phyloP scores from a whole-genome alignment of 129 eudicot genomes.

The Saposhnikovia divaricata region DNA sequence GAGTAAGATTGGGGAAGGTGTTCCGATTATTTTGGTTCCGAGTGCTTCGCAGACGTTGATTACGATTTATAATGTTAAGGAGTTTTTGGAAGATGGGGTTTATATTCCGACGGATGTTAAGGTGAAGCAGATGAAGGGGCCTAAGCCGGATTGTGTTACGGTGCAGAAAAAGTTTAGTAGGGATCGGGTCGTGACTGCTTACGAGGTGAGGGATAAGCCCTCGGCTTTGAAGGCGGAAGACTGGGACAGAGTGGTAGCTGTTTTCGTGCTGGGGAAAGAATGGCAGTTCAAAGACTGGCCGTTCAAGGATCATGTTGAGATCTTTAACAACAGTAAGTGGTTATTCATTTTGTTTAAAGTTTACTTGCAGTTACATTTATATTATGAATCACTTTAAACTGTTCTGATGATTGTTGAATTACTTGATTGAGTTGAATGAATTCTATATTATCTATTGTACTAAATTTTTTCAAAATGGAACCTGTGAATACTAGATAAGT shows the following conservation, averaged over 20 bases:
- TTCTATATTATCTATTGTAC: neutral
- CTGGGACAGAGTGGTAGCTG: slow-evolving; percentile 96
- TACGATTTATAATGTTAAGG: slow-evolving; percentile 93
- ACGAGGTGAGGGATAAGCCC: slow-evolving; percentile 97
- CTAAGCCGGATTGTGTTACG: slow-evolving; percentile 90
- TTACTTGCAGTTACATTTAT: neutral
- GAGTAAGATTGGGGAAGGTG: slow-evolving; percentile 87
- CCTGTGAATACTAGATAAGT: neutral
- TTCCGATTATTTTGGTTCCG: slow-evolving; percentile 90
- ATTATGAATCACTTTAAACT: neutral
- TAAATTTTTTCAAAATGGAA: neutral
- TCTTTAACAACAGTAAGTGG: slow-evolving; percentile 81
- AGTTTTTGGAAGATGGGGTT: slow-evolving; percentile 97
- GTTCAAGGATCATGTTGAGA: slow-evolving; percentile 92
- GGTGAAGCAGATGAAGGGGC: slow-evolving; percentile 87
- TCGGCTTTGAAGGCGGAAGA: slow-evolving; percentile 75
- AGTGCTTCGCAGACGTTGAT: slow-evolving; percentile 87
- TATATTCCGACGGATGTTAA: slow-evolving; percentile 83
- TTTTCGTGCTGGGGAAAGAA: slow-evolving; percentile 89
- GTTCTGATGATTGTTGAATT: neutral
- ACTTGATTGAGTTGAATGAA: neutral
- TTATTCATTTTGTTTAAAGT: no score
- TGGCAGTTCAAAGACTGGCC: slow-evolving; percentile 99
- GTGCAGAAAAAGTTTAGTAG: slow-evolving; percentile 96
- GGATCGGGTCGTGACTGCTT: slow-evolving; percentile 84